Conservation (phyloP, 139 green algal genomes). For the Parachlorella kessleri region DNA sequence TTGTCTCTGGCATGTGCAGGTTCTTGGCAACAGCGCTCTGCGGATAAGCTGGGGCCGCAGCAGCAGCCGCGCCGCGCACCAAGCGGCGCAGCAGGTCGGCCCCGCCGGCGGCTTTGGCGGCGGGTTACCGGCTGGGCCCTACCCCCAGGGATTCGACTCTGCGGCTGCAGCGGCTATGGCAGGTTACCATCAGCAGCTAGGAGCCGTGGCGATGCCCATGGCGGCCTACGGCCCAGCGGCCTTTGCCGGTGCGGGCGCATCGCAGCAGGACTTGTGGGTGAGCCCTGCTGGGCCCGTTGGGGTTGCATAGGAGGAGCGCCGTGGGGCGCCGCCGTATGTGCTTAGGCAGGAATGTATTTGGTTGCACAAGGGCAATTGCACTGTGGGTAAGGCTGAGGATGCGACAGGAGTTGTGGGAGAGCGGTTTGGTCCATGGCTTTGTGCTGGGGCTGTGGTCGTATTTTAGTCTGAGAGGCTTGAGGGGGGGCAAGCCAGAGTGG, state of each 20-base stretch:
- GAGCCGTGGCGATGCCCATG: slow-evolving; percentile 8
- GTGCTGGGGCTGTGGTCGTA: too few species aligned
- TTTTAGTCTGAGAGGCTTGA: too few species aligned
- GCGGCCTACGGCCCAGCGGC: slow-evolving; percentile 9
- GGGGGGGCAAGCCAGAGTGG: too few species aligned
- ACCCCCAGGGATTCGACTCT: not conserved
- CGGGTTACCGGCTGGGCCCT: not conserved
- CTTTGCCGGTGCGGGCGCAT: slow-evolving; percentile 15
- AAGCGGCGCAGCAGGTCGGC: slow-evolving; percentile 21
- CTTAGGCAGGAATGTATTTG: not conserved
- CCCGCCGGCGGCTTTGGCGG: slow-evolving; percentile 16
- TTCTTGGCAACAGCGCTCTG: slow-evolving; percentile 58
- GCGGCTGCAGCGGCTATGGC: slow-evolving; percentile 22
- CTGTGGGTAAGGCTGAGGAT: too few species aligned
- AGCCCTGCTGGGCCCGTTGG: not conserved
- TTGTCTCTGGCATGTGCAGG: slow-evolving; percentile 1
- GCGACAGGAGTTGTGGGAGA: too few species aligned
- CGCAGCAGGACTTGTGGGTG: slow-evolving; percentile 12
- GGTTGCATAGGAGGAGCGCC: not conserved
- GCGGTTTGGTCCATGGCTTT: too few species aligned
- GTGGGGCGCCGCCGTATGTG: not conserved
- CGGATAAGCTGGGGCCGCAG: slow-evolving; percentile 75
- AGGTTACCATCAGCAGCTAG: slow-evolving; percentile 10
- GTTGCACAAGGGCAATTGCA: too few species aligned
- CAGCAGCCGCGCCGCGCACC: slow-evolving; percentile 35